Base-by-base conservation (phyloP, 257 asterid genomes). In the Craterostigma plantagineum region DNA sequence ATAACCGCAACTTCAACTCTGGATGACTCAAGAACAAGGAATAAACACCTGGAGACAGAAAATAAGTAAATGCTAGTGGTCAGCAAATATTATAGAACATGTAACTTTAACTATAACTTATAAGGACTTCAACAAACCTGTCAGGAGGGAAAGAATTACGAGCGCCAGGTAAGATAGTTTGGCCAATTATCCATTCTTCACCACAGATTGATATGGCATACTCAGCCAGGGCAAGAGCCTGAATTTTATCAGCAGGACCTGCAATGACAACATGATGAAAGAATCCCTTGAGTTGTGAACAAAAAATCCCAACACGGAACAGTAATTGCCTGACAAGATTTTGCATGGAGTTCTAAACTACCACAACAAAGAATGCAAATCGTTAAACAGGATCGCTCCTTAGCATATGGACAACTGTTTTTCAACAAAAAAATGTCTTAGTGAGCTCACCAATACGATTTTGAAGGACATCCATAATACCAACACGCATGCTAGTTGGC, bases 1-100 rank as follows among this genome's bases (percentile, higher is more conserved):
- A 76, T 68, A 61, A 87, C 92, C 54, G 83, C 95, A 55, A 79
- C 70, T 72, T 87, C 98, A 53, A 87, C 79, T 65, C 95, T 72
- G 9, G 95, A 69, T 54, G 98, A 67, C 70, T 72, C 98, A 71
- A 79, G 58, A 35, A 87, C 79, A 49, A 87, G 93, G 60, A 79
- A 63, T 56, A 79, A 53, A 60, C 86, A 83, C 71, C 98, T 87
- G 76, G 38, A 55, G 45, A 44, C n/a, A 42, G 17, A 6, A 5
- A 42, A 4, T 5, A 42, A 27, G 18, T 11, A 42, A n/a, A n/a
- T n/a, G n/a, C n/a, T n/a, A n/a, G n/a, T 11, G 44, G 35, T 14
- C 17, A 30, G 35, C 7, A 13, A 46, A 39, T 34, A 7, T 2
- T 18, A 40, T 15, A 2, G 15, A 5, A n/a, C 16, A 15, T 42